Base-by-base conservation (phyloP, 1,284 basidiomycete genomes). In the Termitomyces sp. region DNA sequence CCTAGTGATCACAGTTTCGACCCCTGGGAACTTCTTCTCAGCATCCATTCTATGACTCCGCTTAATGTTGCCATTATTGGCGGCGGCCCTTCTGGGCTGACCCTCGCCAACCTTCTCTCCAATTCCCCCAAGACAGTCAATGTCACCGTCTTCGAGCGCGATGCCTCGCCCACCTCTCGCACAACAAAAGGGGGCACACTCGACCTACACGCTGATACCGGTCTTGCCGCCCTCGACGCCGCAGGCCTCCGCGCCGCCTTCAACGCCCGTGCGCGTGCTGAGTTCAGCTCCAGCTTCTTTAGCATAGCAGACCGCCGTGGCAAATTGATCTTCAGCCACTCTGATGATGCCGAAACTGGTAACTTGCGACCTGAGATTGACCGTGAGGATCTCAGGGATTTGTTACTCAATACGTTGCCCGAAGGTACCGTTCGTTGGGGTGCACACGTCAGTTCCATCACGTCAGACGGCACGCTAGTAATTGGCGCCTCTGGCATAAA, bases 81-180 rank as follows among this genome's bases (percentile, higher is more conserved):
- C n/a, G 72, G 68, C 13, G 75, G 74, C 8, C 72, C 71, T 5
- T 64, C 67, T 2, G 74, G 75, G 19, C 67, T 75, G 13, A 66
- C 66, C 3, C 69, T 76, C 21, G 72, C 73, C 17, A 64, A 67
- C 13, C 66, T 71, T 42, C 67, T 77, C 15, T 21, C 9, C n/a
- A 48, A 17, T 15, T 65, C 67, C 26, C 61, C 60, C 13, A 55
- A 69, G 47, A 36, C 55, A 9, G 66, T 75, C 46, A 58, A 64
- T 1, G 58, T 58, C 8, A 67, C 62, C 6, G 51, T 76, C 41
- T 75, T 69, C 55, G 74, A 75, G 58, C 62, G 64, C 10, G 72
- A 76, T 34, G 42, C 58, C 10, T 68, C 64, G 8, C 50, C 61
- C 6, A 43, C 58, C 34, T 52, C 65, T 13, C 69, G 74, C 21